These are phyloP conservation scores for Yamadazyma scolyti DNA, from an alignment of 805 yeast genomes.

Conservation along the genomic window DNA sequence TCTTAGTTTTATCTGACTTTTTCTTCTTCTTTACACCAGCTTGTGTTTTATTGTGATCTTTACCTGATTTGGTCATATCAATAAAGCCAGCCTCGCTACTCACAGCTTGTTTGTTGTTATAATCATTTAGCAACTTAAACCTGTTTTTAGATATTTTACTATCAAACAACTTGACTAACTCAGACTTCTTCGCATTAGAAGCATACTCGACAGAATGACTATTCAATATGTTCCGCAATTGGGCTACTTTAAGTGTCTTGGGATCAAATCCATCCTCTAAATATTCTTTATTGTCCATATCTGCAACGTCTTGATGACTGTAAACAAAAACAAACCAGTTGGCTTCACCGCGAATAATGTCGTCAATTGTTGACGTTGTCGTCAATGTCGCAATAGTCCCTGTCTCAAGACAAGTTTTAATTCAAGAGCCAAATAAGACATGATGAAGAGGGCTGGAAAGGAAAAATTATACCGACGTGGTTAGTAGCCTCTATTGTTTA, in stretches of 20 bases:
- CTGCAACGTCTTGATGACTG: no score
- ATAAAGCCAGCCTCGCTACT: slow-evolving; percentile 5
- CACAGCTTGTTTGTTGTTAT: slow-evolving; percentile 8
- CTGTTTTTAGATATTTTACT: slow-evolving; percentile 49
- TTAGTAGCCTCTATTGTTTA: no score
- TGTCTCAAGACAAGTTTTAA: no score
- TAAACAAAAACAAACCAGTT: slow-evolving; percentile 1
- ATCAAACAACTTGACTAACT: slow-evolving; percentile 59
- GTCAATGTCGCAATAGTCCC: no score
- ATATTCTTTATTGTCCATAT: slow-evolving; percentile 21
- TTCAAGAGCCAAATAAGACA: no score
- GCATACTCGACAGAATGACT: slow-evolving; percentile 62
- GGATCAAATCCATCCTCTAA: slow-evolving; percentile 56
- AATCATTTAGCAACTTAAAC: slow-evolving; percentile 32
- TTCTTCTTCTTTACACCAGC: slow-evolving; percentile 1
- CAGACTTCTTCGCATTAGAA: slow-evolving; percentile 64
- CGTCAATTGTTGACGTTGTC: no score
- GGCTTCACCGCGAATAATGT: no score
- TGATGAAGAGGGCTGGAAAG: no score
- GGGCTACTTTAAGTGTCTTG: slow-evolving; percentile 57
- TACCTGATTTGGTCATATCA: slow-evolving; percentile 2
- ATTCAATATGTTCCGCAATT: slow-evolving; percentile 61
- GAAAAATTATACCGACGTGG: no score
- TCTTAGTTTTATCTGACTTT: slow-evolving; percentile 2
- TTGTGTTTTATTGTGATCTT: neutral